These are phyloP conservation scores for Ramaria sp. DNA, from an alignment of 768 basidiomycete genomes.

Conservation along the genomic window DNA sequence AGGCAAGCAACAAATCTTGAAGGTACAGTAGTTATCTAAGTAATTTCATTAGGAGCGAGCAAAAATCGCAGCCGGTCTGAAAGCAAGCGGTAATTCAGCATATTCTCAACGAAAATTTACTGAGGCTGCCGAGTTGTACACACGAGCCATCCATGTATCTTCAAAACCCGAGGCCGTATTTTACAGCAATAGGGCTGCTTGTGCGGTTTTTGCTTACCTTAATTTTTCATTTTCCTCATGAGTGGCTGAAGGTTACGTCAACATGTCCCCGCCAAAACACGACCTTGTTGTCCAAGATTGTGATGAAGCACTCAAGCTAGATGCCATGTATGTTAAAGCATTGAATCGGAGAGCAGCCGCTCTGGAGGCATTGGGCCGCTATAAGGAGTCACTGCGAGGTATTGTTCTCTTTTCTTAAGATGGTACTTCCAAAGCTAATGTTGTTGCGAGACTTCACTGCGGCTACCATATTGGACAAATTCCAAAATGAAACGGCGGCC, in stretches of 20 bases:
- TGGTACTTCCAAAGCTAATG: not conserved
- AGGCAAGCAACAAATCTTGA: slow-evolving; percentile 28
- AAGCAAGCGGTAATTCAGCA: slow-evolving; percentile 59
- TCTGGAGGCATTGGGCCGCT: slow-evolving; percentile 61
- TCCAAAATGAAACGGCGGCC: slow-evolving; percentile 71
- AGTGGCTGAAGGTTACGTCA: slow-evolving; percentile 68
- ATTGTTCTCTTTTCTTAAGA: not conserved
- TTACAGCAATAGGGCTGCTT: slow-evolving; percentile 95
- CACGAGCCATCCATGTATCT: slow-evolving; percentile 61
- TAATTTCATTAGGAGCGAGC: slow-evolving; percentile 43
- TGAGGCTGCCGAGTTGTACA: slow-evolving; percentile 55
- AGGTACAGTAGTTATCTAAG: not conserved
- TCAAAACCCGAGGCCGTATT: slow-evolving; percentile 84
- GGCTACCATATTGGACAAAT: slow-evolving; percentile 89
- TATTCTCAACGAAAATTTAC: slow-evolving; percentile 54
- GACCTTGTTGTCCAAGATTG: slow-evolving; percentile 83
- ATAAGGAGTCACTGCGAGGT: slow-evolving; percentile 76
- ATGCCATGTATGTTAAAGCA: slow-evolving; percentile 79
- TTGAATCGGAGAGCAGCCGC: slow-evolving; percentile 85
- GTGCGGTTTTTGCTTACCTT: slow-evolving; percentile 32
- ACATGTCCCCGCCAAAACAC: slow-evolving; percentile 76
- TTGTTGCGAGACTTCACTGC: slow-evolving; percentile 77
- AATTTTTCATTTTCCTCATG: not conserved
- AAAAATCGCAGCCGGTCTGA: slow-evolving; percentile 50
- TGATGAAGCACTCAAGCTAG: slow-evolving; percentile 74